These are phyloP conservation scores for Elongisporangium undulatum DNA, from an alignment of 352 stramenopile genomes.

Conservation along the genomic window DNA sequence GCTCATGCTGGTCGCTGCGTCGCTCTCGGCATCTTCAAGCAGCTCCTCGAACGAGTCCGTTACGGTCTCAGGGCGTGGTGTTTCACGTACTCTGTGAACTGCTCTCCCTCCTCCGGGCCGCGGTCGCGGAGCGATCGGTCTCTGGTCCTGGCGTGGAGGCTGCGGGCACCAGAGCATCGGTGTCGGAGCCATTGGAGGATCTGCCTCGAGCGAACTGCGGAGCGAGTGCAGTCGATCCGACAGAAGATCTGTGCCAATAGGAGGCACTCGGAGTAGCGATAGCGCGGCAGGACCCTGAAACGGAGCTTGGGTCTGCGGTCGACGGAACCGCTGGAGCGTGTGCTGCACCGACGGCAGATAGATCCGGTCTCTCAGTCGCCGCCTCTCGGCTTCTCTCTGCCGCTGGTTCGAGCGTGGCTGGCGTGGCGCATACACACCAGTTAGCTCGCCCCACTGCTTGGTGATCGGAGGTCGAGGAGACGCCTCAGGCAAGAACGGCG, in stretches of 20 bases:
- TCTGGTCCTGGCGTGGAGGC: not conserved
- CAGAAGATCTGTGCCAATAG: constrained; percentile 6
- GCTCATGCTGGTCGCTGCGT: constrained; percentile 8
- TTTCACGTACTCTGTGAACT: not conserved
- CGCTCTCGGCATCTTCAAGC: not conserved
- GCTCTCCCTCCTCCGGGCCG: not conserved
- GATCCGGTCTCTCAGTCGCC: constrained; percentile 19
- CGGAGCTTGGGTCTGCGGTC: not conserved
- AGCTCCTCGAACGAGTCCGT: not conserved
- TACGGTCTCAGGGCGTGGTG: not conserved
- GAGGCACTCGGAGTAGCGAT: not conserved
- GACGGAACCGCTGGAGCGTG: constrained; percentile 10
- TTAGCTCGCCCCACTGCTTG: not conserved
- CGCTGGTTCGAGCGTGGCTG: constrained; percentile 2
- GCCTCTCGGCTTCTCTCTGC: constrained; percentile 9
- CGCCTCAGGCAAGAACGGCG: not conserved
- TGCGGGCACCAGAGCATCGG: not conserved
- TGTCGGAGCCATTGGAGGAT: not conserved
- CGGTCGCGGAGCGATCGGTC: not conserved
- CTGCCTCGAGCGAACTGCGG: not conserved
- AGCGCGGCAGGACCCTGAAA: not conserved
- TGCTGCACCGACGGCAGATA: constrained; percentile 27
- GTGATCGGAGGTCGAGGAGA: not conserved
- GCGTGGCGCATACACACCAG: not conserved
- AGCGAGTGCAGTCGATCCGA: not conserved